These are phyloP conservation scores for Russula dissimulans DNA, from an alignment of 768 basidiomycete genomes.

Conservation along the genomic window DNA sequence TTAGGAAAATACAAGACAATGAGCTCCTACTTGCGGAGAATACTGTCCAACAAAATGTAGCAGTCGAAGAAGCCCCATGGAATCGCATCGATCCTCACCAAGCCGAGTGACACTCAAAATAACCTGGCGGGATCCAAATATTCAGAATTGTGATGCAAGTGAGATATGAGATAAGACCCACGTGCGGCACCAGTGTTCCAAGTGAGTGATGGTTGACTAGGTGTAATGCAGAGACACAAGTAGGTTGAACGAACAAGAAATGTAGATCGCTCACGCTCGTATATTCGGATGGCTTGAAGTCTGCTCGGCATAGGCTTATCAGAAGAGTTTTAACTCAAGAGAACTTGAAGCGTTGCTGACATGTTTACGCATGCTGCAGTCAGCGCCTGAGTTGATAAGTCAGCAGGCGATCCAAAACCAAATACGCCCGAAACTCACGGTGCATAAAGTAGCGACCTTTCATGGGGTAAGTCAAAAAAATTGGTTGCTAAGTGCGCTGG, in stretches of 20 bases:
- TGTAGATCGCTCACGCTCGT: not conserved
- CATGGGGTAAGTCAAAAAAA: not conserved
- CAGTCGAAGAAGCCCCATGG: not conserved
- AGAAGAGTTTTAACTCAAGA: too few species aligned
- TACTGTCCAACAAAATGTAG: not conserved
- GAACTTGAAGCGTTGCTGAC: not conserved
- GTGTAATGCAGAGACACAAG: not conserved
- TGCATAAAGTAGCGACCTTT: not conserved
- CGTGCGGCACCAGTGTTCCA: not conserved
- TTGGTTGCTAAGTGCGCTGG: too few species aligned
- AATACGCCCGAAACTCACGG: not conserved
- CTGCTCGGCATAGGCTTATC: not conserved
- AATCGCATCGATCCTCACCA: not conserved
- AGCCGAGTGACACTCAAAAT: not conserved
- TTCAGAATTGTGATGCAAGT: not conserved
- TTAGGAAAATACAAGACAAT: too few species aligned
- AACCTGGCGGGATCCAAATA: not conserved
- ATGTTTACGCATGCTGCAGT: conserved; percentile 1
- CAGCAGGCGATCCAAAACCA: not conserved
- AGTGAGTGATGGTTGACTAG: not conserved
- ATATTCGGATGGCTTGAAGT: conserved; percentile 2
- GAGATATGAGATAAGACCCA: not conserved
- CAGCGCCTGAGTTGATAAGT: not conserved
- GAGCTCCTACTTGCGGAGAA: not conserved
- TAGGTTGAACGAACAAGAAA: not conserved